Evolutionary conservation across 2,329 filamentous ascomycete species (phyloP).

Genomic region (Scedosporium aurantiacum): DNA sequence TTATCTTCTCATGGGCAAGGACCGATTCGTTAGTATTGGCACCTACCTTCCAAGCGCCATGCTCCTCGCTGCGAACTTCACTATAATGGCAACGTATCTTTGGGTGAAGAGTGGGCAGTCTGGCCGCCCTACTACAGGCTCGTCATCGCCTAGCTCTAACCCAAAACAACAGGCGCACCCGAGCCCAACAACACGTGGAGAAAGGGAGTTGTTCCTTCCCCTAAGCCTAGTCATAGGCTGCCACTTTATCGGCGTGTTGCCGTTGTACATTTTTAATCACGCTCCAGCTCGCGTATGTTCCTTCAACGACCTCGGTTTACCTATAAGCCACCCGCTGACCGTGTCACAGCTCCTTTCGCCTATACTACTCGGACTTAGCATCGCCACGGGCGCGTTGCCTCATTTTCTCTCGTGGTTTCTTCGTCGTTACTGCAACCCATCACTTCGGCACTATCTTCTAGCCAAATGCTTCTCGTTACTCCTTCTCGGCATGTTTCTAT

Average conservation of each 20-base stretch:
- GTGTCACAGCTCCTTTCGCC: constrained; percentile 41
- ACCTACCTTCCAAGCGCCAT: constrained; percentile 97
- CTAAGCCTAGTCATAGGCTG: constrained; percentile 59
- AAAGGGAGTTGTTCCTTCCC: constrained; percentile 61
- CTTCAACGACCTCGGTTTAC: neutral
- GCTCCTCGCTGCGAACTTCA: constrained; percentile 89
- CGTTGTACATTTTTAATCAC: constrained; percentile 79
- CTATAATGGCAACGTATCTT: constrained; percentile 86
- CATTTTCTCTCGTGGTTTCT: constrained; percentile 44
- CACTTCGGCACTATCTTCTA: constrained; percentile 61
- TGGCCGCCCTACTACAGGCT: neutral
- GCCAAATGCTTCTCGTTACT: constrained; percentile 90
- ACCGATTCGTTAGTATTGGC: constrained; percentile 93
- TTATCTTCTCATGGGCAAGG: constrained; percentile 83
- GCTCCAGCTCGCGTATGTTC: constrained; percentile 50
- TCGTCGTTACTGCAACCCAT: constrained; percentile 38
- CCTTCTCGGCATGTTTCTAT: constrained; percentile 80
- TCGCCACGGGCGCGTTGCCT: constrained; percentile 45
- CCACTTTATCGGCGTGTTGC: constrained; percentile 69
- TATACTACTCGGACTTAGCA: constrained; percentile 47
- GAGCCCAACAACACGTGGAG: constrained; percentile 23
- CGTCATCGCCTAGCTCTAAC: neutral
- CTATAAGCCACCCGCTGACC: neutral
- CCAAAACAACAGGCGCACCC: neutral
- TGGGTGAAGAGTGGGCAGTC: constrained; percentile 76